Evolutionary conservation across 2,329 filamentous ascomycete species (phyloP).

Genomic region (Scopulariopsis brevicaulis): DNA sequence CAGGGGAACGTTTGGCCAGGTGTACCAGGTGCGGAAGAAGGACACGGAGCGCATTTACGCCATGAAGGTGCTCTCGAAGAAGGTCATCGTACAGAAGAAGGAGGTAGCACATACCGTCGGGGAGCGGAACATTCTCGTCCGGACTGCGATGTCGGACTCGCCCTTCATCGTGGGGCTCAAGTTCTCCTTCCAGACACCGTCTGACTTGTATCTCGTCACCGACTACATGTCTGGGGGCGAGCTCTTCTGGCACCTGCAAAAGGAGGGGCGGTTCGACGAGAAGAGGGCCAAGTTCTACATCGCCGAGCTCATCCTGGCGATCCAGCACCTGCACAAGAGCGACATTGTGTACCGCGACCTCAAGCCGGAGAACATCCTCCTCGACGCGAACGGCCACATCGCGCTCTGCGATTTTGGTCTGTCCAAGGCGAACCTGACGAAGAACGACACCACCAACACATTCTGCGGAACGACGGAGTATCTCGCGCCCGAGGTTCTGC

Average conservation of each 20-base stretch:
- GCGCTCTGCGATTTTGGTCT: conserved; percentile 95
- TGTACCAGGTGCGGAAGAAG: conserved; percentile 96
- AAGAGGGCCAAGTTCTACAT: conserved; percentile 97
- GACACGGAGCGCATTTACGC: conserved; percentile 94
- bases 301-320: conserved; percentile 87
- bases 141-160: conserved; percentile 90
- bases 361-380: conserved; percentile 93
- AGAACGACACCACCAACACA: conserved; percentile 96
- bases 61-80: conserved; percentile 99
- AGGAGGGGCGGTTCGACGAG: conserved; percentile 92
- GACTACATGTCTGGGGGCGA: conserved; percentile 99
- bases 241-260: conserved; percentile 96
- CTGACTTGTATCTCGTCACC: conserved; percentile 94
- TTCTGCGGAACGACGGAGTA: conserved; percentile 99
- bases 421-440: conserved; percentile 93
- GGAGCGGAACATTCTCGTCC: conserved; percentile 92
- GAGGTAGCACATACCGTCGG: conserved; percentile 96
- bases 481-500: conserved; percentile 83
- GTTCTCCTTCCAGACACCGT: conserved; percentile 96
- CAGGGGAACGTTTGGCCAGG: conserved; percentile 96
- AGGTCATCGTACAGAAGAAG: conserved; percentile 99
- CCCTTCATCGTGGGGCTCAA: conserved; percentile 97
- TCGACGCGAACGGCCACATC: conserved; percentile 96
- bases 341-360: conserved; percentile 97
- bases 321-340: conserved; percentile 91